phyloP scores from a whole-genome alignment of 202 grass and related monocot species.

The Eragrostis tef region DNA sequence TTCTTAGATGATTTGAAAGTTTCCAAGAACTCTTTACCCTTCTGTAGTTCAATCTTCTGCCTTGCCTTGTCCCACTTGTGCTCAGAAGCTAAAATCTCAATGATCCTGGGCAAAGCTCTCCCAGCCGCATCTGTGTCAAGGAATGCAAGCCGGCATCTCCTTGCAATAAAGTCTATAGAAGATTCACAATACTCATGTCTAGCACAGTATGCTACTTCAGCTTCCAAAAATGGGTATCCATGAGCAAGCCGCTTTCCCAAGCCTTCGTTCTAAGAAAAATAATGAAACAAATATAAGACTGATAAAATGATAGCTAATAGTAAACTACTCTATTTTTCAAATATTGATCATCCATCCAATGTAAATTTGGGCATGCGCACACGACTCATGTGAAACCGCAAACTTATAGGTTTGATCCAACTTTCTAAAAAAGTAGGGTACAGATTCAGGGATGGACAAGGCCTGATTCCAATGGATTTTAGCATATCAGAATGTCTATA shows the following conservation, averaged over 20 bases:
- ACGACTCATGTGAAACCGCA: background rate
- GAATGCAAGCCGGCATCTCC: conserved; percentile 85
- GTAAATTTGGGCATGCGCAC: background rate
- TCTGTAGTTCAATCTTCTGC: conserved; percentile 68
- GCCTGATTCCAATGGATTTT: background rate
- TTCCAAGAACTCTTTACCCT: conserved; percentile 78
- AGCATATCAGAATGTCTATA: background rate
- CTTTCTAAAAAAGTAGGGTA: background rate
- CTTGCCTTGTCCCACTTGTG: conserved; percentile 84
- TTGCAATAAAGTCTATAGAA: conserved; percentile 80
- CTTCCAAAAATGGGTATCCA: conserved; percentile 88
- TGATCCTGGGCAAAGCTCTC: conserved; percentile 71
- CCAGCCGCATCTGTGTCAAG: conserved; percentile 82
- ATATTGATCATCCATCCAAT: background rate
- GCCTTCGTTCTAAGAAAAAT: conserved; percentile 66
- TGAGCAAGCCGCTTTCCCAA: conserved; percentile 88
- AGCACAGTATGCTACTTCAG: conserved; percentile 97
- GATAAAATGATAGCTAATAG: background rate
- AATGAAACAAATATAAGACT: background rate
- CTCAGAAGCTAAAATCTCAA: conserved; percentile 77
- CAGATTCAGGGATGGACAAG: background rate
- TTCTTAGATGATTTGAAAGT: conserved; percentile 96
- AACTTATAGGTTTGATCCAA: background rate
- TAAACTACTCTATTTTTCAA: background rate
- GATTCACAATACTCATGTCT: conserved; percentile 87